Evolutionary conservation across 768 basidiomycete genomes (phyloP).

Genomic region (Hortiboletus campestris): DNA sequence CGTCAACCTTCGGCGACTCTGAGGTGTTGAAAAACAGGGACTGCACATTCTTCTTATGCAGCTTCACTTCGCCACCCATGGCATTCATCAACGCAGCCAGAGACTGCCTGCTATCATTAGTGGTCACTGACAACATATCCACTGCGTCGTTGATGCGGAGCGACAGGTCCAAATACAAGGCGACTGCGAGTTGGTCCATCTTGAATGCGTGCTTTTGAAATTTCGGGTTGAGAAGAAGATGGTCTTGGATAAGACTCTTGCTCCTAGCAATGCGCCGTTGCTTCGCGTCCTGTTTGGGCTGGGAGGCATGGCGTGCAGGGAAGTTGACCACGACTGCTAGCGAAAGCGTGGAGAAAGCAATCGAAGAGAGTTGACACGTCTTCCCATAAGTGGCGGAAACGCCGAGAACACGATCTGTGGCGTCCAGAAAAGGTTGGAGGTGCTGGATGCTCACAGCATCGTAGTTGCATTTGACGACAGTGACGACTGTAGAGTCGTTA

Average conservation of each 20-base stretch:
- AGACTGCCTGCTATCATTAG: constrained; percentile 28
- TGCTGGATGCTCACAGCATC: constrained; percentile 21
- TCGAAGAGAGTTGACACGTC: constrained; percentile 31
- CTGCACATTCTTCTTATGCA: constrained; percentile 28
- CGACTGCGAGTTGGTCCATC: constrained; percentile 44
- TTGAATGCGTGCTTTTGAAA: constrained; percentile 40
- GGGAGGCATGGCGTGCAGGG: constrained; percentile 10
- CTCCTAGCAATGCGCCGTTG: neutral
- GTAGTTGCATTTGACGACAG: constrained; percentile 28
- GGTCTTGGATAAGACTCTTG: constrained; percentile 28
- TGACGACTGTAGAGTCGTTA: constrained; percentile 22
- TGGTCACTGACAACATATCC: constrained; percentile 40
- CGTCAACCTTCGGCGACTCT: constrained; percentile 14
- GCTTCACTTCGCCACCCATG: constrained; percentile 36
- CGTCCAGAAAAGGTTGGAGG: constrained; percentile 31
- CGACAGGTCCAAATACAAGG: constrained; percentile 40
- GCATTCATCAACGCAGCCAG: constrained; percentile 33
- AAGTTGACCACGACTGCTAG: constrained; percentile 37
- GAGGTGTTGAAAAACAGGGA: constrained; percentile 30
- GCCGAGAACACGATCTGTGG: constrained; percentile 33
- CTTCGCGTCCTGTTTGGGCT: neutral
- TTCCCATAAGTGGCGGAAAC: constrained; percentile 43
- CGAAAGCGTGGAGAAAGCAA: constrained; percentile 41
- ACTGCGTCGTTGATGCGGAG: constrained; percentile 36
- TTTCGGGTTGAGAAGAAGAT: constrained; percentile 31